Evolutionary conservation across 2,329 filamentous ascomycete genomes (phyloP), one percentile per base, ranked within the genome.

Genomic region (Claviceps humidiphila): DNA sequence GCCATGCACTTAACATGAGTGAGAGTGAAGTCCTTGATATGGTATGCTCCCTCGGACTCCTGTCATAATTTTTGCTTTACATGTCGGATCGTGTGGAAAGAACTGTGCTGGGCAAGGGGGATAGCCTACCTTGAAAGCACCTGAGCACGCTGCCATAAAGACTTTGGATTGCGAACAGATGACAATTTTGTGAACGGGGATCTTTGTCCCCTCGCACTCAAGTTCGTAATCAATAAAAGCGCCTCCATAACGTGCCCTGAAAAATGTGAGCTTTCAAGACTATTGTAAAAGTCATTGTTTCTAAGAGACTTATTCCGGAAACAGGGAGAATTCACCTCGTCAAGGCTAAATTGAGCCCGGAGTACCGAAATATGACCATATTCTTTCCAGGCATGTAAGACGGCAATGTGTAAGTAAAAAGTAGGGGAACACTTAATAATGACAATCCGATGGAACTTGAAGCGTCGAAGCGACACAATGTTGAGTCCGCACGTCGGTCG

Each of bases 141-240:
- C 47, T 17, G 38, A 17, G 47, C 47, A 49, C 13, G 47, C 47
- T 16, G 47, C 47, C 47, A 40, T 30, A 22, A 49, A 49, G 47
- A 49, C 47, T 24, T 41, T 22, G 7, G 47, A 49, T 7, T 49
- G 47, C 22, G 47, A 49, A 38, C 47, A 49, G n/a, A 49, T 41
- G 47, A 49, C 38, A n/a, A 24, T 22, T 14, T 49, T 49, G 38
- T 49, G 38, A 39, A 49, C 47, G 16, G 47, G 16, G 11, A 49
- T 41, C 38, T 41, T 49, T 41, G 47, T 30, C 14, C 47, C 47
- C 24, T 49, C 47, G 38, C 38, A 49, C 14, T 49, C 47, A 6
- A 49, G 11, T 20, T 49, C 47, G 38, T 49, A 49, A 39, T 49
- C 47, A n/a, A 49, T 24, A 41, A 49, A 49, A 11, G 22, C 22